These are phyloP conservation scores for Gossypium ekmanianum DNA, from an alignment of 345 rosid genomes.

Conservation along the genomic window DNA sequence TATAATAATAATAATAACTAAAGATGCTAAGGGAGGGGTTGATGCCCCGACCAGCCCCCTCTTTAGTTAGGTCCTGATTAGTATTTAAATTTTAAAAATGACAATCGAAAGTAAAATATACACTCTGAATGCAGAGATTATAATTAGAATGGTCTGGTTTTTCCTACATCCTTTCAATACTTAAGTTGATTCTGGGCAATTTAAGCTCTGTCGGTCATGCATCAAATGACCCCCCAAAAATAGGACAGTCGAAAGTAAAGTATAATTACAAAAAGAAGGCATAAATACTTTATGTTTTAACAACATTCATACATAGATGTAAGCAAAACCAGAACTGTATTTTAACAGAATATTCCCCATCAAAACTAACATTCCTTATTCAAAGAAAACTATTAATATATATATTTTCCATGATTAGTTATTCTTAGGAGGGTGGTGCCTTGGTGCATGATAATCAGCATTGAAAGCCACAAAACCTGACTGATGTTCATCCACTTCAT, in stretches of 20 bases:
- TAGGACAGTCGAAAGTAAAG: not conserved
- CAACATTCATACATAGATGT: not conserved
- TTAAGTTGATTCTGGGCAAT: too few relatives aligned
- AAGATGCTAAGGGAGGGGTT: too few relatives aligned
- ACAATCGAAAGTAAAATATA: too few relatives aligned
- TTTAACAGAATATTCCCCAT: not conserved
- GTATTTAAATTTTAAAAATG: too few relatives aligned
- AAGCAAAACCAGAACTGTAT: not conserved
- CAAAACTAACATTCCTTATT: slow-evolving; percentile 2
- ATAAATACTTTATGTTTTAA: not conserved
- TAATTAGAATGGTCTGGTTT: too few relatives aligned
- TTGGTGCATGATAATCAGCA: slow-evolving; percentile 68
- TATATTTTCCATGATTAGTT: slow-evolving; percentile 30
- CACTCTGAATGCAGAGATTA: too few relatives aligned
- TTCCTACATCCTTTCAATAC: too few relatives aligned
- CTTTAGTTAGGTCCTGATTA: too few relatives aligned
- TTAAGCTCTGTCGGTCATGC: not conserved
- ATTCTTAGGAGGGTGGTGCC: slow-evolving; percentile 83
- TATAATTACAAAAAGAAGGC: not conserved
- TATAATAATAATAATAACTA: too few relatives aligned
- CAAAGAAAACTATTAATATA: not conserved
- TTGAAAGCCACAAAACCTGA: slow-evolving; percentile 53
- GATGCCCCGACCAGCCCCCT: too few relatives aligned
- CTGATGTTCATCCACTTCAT: slow-evolving; percentile 27
- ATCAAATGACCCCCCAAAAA: not conserved